These are phyloP conservation scores for Pseudogymnoascus sp. DNA, from an alignment of 2,329 filamentous ascomycete species.

Conservation along the genomic window DNA sequence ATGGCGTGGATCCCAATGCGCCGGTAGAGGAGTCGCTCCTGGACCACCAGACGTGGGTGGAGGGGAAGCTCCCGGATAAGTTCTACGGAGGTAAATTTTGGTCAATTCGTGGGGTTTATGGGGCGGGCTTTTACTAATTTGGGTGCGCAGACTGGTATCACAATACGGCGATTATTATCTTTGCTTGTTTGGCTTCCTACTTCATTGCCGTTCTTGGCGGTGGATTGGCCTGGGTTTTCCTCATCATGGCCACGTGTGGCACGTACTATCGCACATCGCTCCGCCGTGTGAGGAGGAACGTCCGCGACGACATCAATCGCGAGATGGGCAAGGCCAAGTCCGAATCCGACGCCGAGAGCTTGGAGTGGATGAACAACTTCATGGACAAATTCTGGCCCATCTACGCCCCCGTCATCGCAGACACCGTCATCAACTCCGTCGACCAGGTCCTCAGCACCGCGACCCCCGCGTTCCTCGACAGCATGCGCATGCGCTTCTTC, in stretches of 20 bases:
- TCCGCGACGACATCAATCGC: constrained; percentile 85
- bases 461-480: constrained; percentile 88
- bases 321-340: constrained; percentile 81
- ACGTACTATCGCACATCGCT: constrained; percentile 97
- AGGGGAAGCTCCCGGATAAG: constrained; percentile 75
- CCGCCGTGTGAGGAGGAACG: constrained; percentile 87
- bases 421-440: constrained; percentile 86
- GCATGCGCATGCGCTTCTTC: constrained; percentile 86
- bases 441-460: constrained; percentile 92
- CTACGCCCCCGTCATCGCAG: constrained; percentile 86
- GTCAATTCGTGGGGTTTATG: neutral
- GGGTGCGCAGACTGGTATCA: constrained; percentile 79
- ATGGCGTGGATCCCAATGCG: constrained; percentile 45
- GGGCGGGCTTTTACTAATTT: constrained; percentile 12
- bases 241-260: constrained; percentile 84
- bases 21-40: constrained; percentile 57
- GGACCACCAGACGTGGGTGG: constrained; percentile 83
- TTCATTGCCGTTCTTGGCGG: constrained; percentile 81
- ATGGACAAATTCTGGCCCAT: constrained; percentile 99
- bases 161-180: constrained; percentile 88
- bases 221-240: constrained; percentile 84
- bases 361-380: constrained; percentile 99
- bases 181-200: constrained; percentile 87
- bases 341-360: constrained; percentile 82
- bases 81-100: constrained; percentile 68